A percentile compares a stretch with the other conserved stretches of the same genome.
phyloP scores from a whole-genome alignment of 176 grass and related monocot genomes.

The Bromus sterilis region DNA sequence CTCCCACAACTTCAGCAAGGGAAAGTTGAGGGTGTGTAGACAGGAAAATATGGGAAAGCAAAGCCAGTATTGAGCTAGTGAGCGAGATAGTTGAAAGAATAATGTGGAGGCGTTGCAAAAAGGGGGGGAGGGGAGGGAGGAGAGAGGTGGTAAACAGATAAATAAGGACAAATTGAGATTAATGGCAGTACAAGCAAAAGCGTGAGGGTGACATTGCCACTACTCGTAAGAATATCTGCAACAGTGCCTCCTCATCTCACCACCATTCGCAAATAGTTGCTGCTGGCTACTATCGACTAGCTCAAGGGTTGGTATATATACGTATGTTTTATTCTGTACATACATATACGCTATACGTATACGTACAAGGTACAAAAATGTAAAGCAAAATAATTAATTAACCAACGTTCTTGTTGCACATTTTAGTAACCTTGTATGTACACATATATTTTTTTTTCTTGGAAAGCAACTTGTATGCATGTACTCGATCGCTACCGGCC shows the following conservation, averaged over 20 bases:
- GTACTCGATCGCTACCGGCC: background rate
- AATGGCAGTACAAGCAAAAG: conserved; percentile 61
- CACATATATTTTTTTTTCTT: background rate
- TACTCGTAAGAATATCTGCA: conserved; percentile 56
- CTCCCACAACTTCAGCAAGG: conserved; percentile 27
- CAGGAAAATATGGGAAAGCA: conserved; percentile 39
- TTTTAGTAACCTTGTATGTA: background rate
- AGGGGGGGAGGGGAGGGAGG: background rate
- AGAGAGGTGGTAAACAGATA: conserved; percentile 39
- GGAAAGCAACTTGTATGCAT: background rate
- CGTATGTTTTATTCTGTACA: background rate
- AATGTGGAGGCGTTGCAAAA: conserved; percentile 38
- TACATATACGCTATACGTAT: background rate
- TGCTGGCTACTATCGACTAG: background rate
- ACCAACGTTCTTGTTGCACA: background rate
- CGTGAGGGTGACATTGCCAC: conserved; percentile 62
- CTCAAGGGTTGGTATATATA: background rate
- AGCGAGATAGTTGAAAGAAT: conserved; percentile 41
- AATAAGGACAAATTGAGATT: conserved; percentile 57
- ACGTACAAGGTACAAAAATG: background rate
- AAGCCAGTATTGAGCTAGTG: conserved; percentile 22
- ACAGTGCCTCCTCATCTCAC: conserved; percentile 38
- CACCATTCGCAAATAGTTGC: conserved; percentile 26
- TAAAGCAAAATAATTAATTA: background rate
- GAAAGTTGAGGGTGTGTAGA: conserved; percentile 39